Conservation (phyloP, 1,284 basidiomycete genomes). For the Boletellus deceptivus region DNA sequence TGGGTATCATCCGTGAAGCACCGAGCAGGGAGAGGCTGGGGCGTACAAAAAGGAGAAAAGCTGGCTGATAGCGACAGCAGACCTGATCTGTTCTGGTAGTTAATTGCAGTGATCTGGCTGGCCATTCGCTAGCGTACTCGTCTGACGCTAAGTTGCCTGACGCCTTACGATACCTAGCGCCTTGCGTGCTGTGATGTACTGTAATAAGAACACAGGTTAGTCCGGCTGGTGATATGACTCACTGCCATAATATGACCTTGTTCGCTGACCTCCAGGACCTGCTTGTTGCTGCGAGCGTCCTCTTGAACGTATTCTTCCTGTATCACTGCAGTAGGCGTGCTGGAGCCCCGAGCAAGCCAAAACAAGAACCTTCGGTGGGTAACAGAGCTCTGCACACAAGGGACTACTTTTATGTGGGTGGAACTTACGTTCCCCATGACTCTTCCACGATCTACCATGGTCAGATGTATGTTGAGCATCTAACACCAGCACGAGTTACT, state of each 20-base stretch:
- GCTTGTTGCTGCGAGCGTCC: constrained; percentile 16
- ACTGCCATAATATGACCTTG: constrained; percentile 1
- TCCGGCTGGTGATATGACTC: no score
- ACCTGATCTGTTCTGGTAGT: background rate
- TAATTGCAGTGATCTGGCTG: no score
- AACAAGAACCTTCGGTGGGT: background rate
- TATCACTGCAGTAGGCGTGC: constrained; percentile 1
- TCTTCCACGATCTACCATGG: constrained; percentile 37
- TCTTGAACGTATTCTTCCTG: constrained; percentile 24
- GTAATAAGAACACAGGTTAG: no score
- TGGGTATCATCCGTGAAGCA: constrained; percentile 28
- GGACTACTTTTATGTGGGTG: constrained; percentile 46
- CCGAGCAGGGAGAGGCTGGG: constrained; percentile 19
- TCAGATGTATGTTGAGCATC: constrained; percentile 50
- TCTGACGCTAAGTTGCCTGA: no score
- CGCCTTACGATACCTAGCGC: no score
- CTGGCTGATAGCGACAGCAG: constrained; percentile 1
- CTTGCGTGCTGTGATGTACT: no score
- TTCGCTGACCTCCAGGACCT: constrained; percentile 3
- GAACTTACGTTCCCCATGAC: constrained; percentile 33
- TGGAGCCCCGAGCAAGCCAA: background rate
- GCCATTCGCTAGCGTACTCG: no score
- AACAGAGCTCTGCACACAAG: constrained; percentile 37
- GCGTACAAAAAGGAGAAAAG: constrained; percentile 23
- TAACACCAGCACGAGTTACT: constrained; percentile 39